Conservation (phyloP, 2,329 filamentous ascomycete genomes). For the Sordariomycetes sp. region DNA sequence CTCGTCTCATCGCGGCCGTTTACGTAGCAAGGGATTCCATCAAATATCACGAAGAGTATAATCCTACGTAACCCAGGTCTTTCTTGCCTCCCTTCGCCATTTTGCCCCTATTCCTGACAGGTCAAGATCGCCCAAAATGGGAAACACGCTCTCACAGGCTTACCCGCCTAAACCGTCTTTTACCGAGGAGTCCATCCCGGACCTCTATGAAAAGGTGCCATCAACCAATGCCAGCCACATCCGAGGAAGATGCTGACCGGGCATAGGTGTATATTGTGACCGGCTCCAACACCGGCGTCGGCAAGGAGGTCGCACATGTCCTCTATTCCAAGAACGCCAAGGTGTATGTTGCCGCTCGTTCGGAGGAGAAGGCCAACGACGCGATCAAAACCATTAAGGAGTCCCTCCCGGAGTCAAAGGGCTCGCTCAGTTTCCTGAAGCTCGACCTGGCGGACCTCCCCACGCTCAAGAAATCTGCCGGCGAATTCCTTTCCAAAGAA, state of each 20-base stretch:
- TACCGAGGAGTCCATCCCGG: slow-evolving; percentile 56
- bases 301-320: slow-evolving; percentile 38
- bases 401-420: slow-evolving; percentile 21
- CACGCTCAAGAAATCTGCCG: slow-evolving; percentile 19
- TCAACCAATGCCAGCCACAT: not conserved
- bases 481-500: slow-evolving; percentile 18
- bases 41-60: no score
- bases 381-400: slow-evolving; percentile 33
- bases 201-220: slow-evolving; percentile 40
- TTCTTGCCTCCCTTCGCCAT: not conserved
- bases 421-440: slow-evolving; percentile 29
- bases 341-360: slow-evolving; percentile 44
- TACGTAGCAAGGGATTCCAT: no score
- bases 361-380: slow-evolving; percentile 26
- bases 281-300: slow-evolving; percentile 30
- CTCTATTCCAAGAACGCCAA: slow-evolving; percentile 42
- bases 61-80: not conserved
- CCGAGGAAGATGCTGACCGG: not conserved
- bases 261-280: slow-evolving; percentile 40
- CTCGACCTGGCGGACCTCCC: slow-evolving; percentile 32
- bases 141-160: not conserved
- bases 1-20: no score
- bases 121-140: not conserved
- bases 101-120: not conserved
- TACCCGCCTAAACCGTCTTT: slow-evolving; percentile 12